Evolutionary conservation across 371 early-diverging fungal species (phyloP).

Genomic region (Mortierella sp.): DNA sequence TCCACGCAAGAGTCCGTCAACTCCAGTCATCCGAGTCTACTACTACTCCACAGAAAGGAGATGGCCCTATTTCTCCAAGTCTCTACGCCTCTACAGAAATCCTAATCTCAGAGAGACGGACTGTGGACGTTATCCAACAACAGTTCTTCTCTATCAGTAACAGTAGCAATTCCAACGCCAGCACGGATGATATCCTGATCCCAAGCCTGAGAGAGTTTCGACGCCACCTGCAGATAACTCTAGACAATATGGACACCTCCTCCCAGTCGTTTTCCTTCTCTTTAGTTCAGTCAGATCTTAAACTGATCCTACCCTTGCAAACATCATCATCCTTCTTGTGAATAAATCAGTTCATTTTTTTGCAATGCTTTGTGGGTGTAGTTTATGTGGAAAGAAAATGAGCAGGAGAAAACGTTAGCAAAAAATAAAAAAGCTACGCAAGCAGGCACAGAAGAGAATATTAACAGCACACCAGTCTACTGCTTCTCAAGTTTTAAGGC

Average conservation of each 20-base stretch:
- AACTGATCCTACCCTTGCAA: constrained; percentile 22
- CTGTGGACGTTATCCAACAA: constrained; percentile 9
- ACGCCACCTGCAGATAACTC: not conserved
- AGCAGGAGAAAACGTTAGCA: no score
- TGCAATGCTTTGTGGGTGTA: not conserved
- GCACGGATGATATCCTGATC: not conserved
- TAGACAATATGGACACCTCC: not conserved
- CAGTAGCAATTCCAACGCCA: not conserved
- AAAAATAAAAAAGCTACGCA: not conserved
- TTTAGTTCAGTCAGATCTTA: constrained; percentile 25
- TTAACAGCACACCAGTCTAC: not conserved
- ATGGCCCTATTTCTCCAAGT: not conserved
- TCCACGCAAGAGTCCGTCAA: not conserved
- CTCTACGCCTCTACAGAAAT: constrained; percentile 43
- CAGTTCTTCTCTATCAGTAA: constrained; percentile 17
- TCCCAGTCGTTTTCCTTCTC: not conserved
- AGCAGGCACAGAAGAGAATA: not conserved
- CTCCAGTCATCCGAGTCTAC: not conserved
- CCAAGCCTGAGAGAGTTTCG: not conserved
- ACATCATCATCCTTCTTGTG: not conserved
- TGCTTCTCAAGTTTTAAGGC: constrained; percentile 18
- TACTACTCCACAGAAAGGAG: not conserved
- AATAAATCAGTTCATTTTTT: not conserved
- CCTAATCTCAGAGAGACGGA: constrained; percentile 27
- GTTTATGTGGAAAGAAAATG: not conserved